Evolutionary conservation across 176 grass and related monocot genomes (phyloP), one percentile per base, ranked within the genome.

Genomic region (Ensete glaucum): DNA sequence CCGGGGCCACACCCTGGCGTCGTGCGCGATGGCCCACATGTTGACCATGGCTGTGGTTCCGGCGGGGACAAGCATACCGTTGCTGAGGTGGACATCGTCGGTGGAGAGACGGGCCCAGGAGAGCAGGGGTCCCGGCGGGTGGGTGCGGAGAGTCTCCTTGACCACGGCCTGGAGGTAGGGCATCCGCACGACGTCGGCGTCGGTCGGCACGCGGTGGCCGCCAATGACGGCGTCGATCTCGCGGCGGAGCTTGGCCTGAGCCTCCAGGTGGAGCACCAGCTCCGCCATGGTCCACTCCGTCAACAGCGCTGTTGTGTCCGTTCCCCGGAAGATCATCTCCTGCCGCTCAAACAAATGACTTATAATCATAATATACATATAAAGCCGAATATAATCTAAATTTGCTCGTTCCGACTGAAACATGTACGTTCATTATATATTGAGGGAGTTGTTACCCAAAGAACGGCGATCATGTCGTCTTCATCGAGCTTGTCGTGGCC

Each of bases 321-420:
- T 96, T 3, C 91, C 91, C 2, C 91, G 87, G 58, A 94, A 94
- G 67, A 94, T 90, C 91, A 94, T 94, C 80, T 94, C 91, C 91
- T 94, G 67, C 74, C 23, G 62, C 26, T 2, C 12, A 27, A 26
- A 12, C 29, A 14, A 75, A 19, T n/a, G 43, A 73, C 9, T 22
- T 62, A 9, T 9, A 43, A 43, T 43, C 34, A 43, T 43, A 5
- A 43, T 6, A 43, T 1, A 56, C 4, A 16, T 21, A 70, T 53
- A 48, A 80, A 70, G 49, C 71, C 29, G 22, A 53, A 73, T 16
- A 21, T 25, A 25, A 72, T 25, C 64, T 24, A 6, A 14, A 62
- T 24, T 66, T 17, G 49, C 50, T 22, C 23, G 1, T 48, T 9
- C 14, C 54, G 73, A 13, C 1, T 22, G 19, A 65, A 75, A 52